phyloP scores from a whole-genome alignment of 2,329 filamentous ascomycete species.

The Colletotrichum australisinense region DNA sequence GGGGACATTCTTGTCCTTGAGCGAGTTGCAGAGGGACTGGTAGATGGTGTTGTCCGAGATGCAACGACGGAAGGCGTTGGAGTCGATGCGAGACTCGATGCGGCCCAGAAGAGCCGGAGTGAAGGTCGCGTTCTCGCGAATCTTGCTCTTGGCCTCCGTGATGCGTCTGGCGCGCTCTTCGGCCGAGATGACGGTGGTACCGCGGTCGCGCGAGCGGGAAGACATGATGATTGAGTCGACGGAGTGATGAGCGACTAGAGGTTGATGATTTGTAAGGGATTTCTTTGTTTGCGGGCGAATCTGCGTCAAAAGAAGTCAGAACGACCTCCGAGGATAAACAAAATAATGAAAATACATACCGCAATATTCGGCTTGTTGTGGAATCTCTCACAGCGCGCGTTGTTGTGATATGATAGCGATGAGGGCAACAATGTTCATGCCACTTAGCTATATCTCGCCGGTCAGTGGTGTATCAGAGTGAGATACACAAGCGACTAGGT shows the following conservation, averaged over 20 bases:
- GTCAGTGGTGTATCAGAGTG: background rate
- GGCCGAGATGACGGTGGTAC: constrained; percentile 7
- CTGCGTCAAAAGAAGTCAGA: background rate
- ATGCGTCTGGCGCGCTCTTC: constrained; percentile 28
- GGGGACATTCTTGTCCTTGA: constrained; percentile 32
- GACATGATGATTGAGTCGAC: background rate
- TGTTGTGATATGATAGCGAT: background rate
- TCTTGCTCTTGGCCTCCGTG: constrained; percentile 3
- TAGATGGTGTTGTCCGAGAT: constrained; percentile 35
- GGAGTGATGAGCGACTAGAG: background rate
- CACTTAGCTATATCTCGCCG: background rate
- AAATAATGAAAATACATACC: no score
- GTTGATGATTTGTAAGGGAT: background rate
- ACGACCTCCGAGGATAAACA: background rate
- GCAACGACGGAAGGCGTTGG: constrained; percentile 33
- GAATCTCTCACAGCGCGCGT: background rate
- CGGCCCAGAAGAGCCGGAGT: constrained; percentile 25
- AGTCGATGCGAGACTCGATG: constrained; percentile 20
- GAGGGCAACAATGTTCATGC: background rate
- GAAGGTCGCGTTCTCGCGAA: constrained; percentile 19
- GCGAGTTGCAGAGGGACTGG: constrained; percentile 28
- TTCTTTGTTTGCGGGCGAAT: background rate
- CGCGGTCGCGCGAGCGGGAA: constrained; percentile 12
- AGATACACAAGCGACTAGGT: background rate
- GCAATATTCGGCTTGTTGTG: background rate